Percentiles rank a stretch among this genome's conserved stretches.
Evolutionary conservation across 1,139 yeast species (phyloP).

Genomic region (Debaryomycetaceae sp.): DNA sequence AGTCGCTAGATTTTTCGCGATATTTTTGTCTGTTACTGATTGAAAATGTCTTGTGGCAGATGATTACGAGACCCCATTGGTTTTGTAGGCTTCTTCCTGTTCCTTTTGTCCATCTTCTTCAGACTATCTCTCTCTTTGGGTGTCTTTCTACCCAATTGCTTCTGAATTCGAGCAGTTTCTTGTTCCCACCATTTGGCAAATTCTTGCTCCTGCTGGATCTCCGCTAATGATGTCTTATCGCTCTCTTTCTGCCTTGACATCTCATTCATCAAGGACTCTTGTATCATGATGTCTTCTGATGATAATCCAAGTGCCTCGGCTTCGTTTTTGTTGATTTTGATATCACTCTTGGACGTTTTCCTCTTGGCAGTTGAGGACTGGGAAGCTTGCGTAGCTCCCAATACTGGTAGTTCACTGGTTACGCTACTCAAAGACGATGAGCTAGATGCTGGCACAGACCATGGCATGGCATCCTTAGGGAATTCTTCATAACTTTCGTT

Average conservation of each 20-base stretch:
- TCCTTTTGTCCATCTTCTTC: slow-evolving; percentile 1
- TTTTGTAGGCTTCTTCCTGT: slow-evolving; percentile 1
- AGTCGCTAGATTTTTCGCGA: too few relatives aligned
- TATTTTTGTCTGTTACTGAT: too few relatives aligned
- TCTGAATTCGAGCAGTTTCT: slow-evolving; percentile 61
- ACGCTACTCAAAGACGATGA: slow-evolving; percentile 1
- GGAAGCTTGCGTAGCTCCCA: slow-evolving; percentile 8
- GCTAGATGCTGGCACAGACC: slow-evolving; percentile 3
- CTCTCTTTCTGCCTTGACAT: slow-evolving; percentile 26
- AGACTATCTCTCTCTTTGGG: background rate
- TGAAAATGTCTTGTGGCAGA: slow-evolving; percentile 1
- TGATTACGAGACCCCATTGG: background rate
- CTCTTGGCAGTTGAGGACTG: background rate
- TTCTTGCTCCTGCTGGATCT: slow-evolving; percentile 75
- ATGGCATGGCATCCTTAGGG: slow-evolving; percentile 1
- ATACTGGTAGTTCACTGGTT: slow-evolving; percentile 10
- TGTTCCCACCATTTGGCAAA: slow-evolving; percentile 82
- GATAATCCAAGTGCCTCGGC: slow-evolving; percentile 15
- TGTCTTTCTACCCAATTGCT: slow-evolving; percentile 26
- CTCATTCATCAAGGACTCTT: slow-evolving; percentile 47
- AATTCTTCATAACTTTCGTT: slow-evolving; percentile 1
- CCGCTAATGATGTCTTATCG: slow-evolving; percentile 50
- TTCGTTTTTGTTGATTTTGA: slow-evolving; percentile 1
- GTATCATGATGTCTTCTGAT: slow-evolving; percentile 36
- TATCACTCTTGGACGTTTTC: slow-evolving; percentile 1